These are phyloP conservation scores for Neoboletus subvelutipes DNA, from an alignment of 768 basidiomycete genomes.

Conservation along the genomic window DNA sequence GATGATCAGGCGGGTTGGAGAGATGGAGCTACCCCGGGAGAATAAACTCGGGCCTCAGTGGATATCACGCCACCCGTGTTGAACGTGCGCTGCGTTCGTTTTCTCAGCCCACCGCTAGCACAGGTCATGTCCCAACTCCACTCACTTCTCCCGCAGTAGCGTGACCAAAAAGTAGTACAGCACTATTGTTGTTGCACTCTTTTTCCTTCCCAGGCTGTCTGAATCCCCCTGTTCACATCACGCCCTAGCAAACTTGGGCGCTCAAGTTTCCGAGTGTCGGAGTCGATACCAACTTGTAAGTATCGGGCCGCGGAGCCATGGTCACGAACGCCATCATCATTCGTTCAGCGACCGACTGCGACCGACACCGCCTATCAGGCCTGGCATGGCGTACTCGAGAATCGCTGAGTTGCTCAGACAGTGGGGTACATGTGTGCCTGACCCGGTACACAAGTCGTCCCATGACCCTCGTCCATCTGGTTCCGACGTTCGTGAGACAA, in stretches of 20 bases:
- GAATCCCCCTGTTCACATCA: neutral
- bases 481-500: neutral
- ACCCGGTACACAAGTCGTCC: neutral
- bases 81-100: conserved; percentile 13
- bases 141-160: conserved; percentile 16
- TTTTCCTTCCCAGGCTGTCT: neutral
- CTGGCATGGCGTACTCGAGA: neutral
- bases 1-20: neutral
- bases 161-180: neutral
- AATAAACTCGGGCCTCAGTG: neutral
- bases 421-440: neutral
- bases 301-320: neutral
- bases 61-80: conserved; percentile 26
- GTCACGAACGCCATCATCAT: neutral
- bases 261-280: neutral
- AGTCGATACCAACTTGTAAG: neutral
- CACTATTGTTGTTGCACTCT: neutral
- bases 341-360: neutral
- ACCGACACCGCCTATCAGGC: no score
- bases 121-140: conserved; percentile 17
- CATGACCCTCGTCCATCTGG: neutral
- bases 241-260: neutral
- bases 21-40: neutral
- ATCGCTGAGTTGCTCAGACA: conserved; percentile 5
- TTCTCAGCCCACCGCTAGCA: conserved; percentile 14